These are phyloP conservation scores for Populus trichocarpa DNA, from an alignment of 441 rosid genomes.

Conservation along the genomic window DNA sequence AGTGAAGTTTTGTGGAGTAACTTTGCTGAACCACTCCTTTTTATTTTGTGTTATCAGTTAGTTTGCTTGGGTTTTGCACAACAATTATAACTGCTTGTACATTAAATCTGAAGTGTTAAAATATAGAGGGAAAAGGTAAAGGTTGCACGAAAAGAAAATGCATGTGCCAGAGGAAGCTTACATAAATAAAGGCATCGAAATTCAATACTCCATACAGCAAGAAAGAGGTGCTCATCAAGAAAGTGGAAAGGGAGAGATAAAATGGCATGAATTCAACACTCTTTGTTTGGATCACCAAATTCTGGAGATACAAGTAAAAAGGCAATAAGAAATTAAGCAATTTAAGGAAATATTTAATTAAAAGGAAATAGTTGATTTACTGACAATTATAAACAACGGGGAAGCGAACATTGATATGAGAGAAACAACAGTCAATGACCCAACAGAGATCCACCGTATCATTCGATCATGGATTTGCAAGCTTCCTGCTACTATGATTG, in stretches of 20 bases:
- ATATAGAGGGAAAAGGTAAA: not conserved
- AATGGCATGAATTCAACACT: conserved; percentile 74
- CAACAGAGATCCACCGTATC: conserved; percentile 40
- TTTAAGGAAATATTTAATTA: not conserved
- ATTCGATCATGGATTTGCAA: conserved; percentile 2
- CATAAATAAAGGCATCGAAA: conserved; percentile 48
- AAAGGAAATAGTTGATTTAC: conserved; percentile 13
- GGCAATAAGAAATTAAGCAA: not conserved
- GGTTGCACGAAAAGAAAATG: not conserved
- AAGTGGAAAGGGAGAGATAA: conserved; percentile 55
- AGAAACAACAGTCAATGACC: conserved; percentile 47
- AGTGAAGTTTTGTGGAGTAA: too few relatives aligned
- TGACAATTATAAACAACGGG: conserved; percentile 52
- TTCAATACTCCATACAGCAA: conserved; percentile 48
- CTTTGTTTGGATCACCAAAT: conserved; percentile 50
- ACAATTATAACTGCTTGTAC: not conserved
- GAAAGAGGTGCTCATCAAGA: conserved; percentile 63
- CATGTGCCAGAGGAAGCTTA: conserved; percentile 22
- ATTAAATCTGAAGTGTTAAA: too few relatives aligned
- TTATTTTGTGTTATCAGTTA: too few relatives aligned
- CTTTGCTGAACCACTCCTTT: too few relatives aligned
- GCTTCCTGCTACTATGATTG: conserved; percentile 35
- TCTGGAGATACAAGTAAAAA: conserved; percentile 28
- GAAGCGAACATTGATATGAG: conserved; percentile 71
- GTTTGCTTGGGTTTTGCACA: too few relatives aligned